phyloP scores from a whole-genome alignment of 768 basidiomycete species.

The Russula foetens region DNA sequence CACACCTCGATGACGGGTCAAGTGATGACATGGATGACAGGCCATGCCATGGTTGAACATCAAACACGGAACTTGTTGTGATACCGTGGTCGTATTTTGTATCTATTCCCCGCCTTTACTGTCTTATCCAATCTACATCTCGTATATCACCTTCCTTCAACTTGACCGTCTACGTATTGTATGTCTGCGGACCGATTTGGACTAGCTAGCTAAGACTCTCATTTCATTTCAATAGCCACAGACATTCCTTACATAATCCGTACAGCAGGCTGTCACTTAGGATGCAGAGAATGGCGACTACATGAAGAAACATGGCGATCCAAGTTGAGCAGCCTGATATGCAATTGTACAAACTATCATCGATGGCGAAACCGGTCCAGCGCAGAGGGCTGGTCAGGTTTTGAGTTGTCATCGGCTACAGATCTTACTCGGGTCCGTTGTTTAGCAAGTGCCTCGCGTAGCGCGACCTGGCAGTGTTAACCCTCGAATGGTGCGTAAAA shows the following conservation, averaged over 20 bases:
- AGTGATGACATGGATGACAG: neutral
- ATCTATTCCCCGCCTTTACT: neutral
- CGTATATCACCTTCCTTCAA: neutral
- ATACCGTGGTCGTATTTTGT: neutral
- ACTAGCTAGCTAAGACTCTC: neutral
- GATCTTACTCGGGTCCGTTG: slow-evolving; percentile 27
- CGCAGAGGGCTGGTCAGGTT: slow-evolving; percentile 28
- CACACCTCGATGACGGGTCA: slow-evolving; percentile 9
- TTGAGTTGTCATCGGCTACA: slow-evolving; percentile 22
- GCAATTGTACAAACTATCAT: neutral
- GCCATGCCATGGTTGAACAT: neutral
- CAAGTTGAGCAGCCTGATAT: neutral
- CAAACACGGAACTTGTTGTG: neutral
- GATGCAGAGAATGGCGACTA: neutral
- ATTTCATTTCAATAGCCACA: neutral
- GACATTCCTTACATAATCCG: slow-evolving; percentile 4
- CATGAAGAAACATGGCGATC: neutral
- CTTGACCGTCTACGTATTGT: neutral
- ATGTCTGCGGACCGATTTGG: neutral
- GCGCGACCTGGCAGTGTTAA: slow-evolving; percentile 33
- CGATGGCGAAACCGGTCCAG: slow-evolving; percentile 33
- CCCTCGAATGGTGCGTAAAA: slow-evolving; percentile 22
- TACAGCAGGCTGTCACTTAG: neutral
- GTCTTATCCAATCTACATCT: neutral
- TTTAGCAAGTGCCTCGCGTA: slow-evolving; percentile 34